Percentiles rank a stretch among this genome's conserved stretches.
phyloP scores from a whole-genome alignment of 257 asterid genomes.

The Solanum sparsipilum region DNA sequence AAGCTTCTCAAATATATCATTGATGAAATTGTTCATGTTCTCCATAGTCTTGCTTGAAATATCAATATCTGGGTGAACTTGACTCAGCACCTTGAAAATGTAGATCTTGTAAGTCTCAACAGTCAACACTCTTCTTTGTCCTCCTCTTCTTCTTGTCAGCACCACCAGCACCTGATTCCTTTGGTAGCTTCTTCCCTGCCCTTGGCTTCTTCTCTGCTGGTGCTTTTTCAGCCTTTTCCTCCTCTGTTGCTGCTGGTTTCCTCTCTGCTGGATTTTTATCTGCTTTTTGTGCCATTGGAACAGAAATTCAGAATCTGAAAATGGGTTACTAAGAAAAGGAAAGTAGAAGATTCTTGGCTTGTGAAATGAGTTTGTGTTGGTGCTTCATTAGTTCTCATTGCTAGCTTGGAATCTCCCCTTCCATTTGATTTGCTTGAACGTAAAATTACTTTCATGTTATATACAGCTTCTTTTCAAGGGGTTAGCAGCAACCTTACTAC shows the following conservation, averaged over 20 bases:
- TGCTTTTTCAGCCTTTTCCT: background rate
- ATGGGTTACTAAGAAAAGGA: background rate
- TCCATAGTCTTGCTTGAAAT: background rate
- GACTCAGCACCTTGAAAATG: background rate
- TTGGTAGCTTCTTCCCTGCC: background rate
- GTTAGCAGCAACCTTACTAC: background rate
- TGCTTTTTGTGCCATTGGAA: background rate
- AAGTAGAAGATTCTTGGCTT: background rate
- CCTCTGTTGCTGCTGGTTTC: background rate
- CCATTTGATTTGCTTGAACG: background rate
- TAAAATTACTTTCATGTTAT: background rate
- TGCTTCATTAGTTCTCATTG: background rate
- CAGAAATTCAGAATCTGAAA: background rate
- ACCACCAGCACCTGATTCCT: background rate
- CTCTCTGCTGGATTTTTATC: background rate
- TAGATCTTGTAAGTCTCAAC: background rate
- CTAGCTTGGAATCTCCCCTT: background rate
- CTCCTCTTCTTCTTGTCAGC: background rate
- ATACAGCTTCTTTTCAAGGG: background rate
- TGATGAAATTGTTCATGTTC: background rate
- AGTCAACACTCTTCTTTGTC: background rate
- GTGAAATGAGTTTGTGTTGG: background rate
- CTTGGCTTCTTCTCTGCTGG: background rate
- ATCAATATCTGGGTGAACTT: background rate
- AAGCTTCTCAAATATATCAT: background rate